Evolutionary conservation across 345 rosid species (phyloP).

Genomic region (Sisymbrium altissimum): DNA sequence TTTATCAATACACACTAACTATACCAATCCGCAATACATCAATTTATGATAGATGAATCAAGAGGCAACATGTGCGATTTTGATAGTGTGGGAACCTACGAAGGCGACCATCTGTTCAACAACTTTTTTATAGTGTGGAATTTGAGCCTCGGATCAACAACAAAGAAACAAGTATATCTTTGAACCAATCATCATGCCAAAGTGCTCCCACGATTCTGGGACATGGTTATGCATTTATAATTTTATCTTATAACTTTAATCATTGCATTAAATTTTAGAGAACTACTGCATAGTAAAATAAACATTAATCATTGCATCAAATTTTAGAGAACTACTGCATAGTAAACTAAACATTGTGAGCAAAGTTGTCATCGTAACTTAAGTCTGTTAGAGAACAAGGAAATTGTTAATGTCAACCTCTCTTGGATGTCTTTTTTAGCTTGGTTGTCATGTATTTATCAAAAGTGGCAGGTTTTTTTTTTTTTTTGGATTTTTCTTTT

Average conservation of each 20-base stretch:
- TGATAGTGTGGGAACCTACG: constrained; percentile 10
- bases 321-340: background rate
- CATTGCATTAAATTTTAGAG: background rate
- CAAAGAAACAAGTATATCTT: background rate
- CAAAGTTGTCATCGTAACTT: background rate
- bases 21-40: background rate
- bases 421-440: background rate
- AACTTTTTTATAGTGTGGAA: constrained; percentile 9
- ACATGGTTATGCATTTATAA: constrained; percentile 8
- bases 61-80: background rate
- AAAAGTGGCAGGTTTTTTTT: background rate
- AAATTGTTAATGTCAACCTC: background rate
- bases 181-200: constrained; percentile 6
- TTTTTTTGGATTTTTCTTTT: background rate
- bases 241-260: background rate
- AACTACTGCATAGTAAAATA: background rate
- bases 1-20: background rate
- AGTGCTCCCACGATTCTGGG: constrained; percentile 16
- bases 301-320: constrained; percentile 4
- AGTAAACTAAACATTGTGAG: background rate
- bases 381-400: background rate
- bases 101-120: constrained; percentile 7
- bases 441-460: background rate
- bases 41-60: background rate
- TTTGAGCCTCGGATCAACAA: background rate